phyloP scores from a whole-genome alignment of 148 eudicot species.

The Gaultheria prostrata region DNA sequence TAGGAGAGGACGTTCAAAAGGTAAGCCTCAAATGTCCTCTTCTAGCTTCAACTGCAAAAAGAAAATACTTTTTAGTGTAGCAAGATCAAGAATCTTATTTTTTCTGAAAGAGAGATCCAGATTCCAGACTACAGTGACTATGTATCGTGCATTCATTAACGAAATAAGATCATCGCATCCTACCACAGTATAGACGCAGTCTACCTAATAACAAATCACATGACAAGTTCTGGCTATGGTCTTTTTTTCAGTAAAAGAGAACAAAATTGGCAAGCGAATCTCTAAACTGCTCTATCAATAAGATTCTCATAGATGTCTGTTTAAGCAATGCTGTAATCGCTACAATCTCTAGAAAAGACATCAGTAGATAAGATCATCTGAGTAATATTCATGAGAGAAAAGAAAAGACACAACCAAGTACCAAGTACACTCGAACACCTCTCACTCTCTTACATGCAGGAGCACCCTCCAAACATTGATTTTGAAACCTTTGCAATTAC shows the following conservation, averaged over 20 bases:
- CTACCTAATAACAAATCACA: background rate
- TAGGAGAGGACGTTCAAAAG: conserved; percentile 87
- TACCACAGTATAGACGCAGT: background rate
- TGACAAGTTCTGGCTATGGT: background rate
- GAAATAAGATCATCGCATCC: background rate
- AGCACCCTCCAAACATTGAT: background rate
- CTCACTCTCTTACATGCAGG: too few relatives aligned
- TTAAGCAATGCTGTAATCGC: background rate
- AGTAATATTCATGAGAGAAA: background rate
- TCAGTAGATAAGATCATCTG: background rate
- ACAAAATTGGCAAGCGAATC: background rate
- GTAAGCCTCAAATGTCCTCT: conserved; percentile 81
- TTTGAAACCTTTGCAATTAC: background rate
- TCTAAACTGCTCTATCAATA: background rate
- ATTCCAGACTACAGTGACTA: background rate
- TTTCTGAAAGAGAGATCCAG: background rate
- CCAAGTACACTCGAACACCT: background rate
- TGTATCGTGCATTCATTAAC: background rate
- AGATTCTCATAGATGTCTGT: background rate
- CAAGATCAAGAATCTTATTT: conserved; percentile 3
- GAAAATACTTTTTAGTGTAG: background rate
- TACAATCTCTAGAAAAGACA: too few relatives aligned
- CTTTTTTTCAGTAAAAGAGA: background rate
- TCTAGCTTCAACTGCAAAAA: conserved; percentile 74
- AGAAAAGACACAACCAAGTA: background rate